Evolutionary conservation across 176 grass and related monocot species (phyloP).

Genomic region (Zoysia japonica): DNA sequence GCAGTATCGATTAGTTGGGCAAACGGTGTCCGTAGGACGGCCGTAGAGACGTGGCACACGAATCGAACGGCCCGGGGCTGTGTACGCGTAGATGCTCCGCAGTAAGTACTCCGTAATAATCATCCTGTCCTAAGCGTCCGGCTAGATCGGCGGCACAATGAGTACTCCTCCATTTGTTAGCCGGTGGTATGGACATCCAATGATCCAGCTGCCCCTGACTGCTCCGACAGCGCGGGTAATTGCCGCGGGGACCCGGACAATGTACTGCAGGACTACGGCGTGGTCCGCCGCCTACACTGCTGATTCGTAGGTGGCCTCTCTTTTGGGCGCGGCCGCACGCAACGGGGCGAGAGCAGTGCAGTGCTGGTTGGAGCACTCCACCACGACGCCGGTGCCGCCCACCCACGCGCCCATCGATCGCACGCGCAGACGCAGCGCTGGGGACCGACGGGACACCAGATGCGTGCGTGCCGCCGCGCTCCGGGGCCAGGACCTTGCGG

Average conservation of each 20-base stretch:
- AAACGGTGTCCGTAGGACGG: too few relatives aligned
- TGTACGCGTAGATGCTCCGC: too few relatives aligned
- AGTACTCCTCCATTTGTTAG: too few relatives aligned
- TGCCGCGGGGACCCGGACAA: conserved; percentile 3
- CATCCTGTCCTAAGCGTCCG: too few relatives aligned
- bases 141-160: too few relatives aligned
- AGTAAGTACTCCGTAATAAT: too few relatives aligned
- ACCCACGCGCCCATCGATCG: neutral
- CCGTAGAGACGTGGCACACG: too few relatives aligned
- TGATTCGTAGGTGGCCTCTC: neutral
- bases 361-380: neutral
- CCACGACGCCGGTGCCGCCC: neutral
- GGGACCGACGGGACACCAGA: conserved; percentile 35
- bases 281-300: conserved; percentile 13
- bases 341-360: neutral
- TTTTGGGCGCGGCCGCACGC: neutral
- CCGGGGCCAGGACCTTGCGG: neutral
- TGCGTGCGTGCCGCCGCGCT: conserved; percentile 41
- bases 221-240: conserved; percentile 11
- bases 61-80: too few relatives aligned
- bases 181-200: too few relatives aligned
- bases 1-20: too few relatives aligned
- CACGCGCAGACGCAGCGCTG: neutral
- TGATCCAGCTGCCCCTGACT: neutral
- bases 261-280: neutral